Evolutionary conservation across 805 yeast species (phyloP), one percentile per base, ranked within the genome.

Genomic region (Wickerhamiella shivajii): DNA sequence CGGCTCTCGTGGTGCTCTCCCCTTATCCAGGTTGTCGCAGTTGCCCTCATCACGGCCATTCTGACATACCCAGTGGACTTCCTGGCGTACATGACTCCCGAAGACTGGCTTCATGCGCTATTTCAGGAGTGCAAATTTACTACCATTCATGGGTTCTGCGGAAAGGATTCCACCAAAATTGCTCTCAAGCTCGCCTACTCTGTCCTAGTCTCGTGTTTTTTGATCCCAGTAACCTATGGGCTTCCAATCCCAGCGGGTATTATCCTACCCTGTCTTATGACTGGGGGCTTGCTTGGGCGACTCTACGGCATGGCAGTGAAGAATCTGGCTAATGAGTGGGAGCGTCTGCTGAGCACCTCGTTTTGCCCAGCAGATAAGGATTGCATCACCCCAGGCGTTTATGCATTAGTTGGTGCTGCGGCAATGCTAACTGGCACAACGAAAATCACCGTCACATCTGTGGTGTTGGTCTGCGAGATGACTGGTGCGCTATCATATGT

Each of bases 201-300:
- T 12, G 50, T 61, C 1, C 26, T 66, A 1, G 63, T 67, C 33
- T 83, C 78, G 1, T 63, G 73, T 32, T 35, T 74, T 0, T 56
- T 78, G n/a, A 60, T 81, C 0, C 65, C 80, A 0, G 74, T 75
- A 43, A 63, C 87, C 0, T 77, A 70, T 52, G 84, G 92, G 1
- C 60, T 74, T 2, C 60, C 66, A 18, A 59, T 83, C 10, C 98
- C 98, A 0, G 93, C 96, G n/a, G 98, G 98, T 11, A 81, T 87
- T 5, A 77, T 90, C 56, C 93, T 90, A 34, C 98, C 98, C 2
- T 79, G 94, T 2, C 81, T 90, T 93, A 85, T 94, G 0, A 78
- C 84, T 1, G 98, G 98, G 15, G 96, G 97, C 0, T 71, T 93
- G 0, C 78, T 81, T 55, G 98, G 98, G 6, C 65, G 96, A 33